These are phyloP conservation scores for Penicillium robsamsonii DNA, from an alignment of 495 filamentous ascomycete species.

Conservation along the genomic window DNA sequence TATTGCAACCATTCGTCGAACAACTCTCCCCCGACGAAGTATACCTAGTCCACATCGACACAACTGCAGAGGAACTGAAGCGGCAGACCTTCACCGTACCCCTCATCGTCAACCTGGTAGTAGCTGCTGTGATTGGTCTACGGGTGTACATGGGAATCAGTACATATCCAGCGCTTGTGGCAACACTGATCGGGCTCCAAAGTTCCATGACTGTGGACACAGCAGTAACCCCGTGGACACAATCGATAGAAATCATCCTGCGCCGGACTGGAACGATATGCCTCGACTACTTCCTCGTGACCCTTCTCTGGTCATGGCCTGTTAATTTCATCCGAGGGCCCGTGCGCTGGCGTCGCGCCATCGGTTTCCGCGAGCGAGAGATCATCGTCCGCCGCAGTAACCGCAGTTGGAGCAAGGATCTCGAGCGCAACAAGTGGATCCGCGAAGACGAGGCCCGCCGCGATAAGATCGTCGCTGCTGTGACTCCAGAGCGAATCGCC, in stretches of 20 bases:
- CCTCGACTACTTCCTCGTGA: slow-evolving; percentile 66
- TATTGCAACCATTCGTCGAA: slow-evolving; percentile 59
- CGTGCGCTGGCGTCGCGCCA: slow-evolving; percentile 62
- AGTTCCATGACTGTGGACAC: slow-evolving; percentile 60
- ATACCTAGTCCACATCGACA: slow-evolving; percentile 80
- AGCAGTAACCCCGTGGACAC: slow-evolving; percentile 44
- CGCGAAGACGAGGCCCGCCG: slow-evolving; percentile 46
- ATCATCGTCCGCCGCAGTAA: slow-evolving; percentile 70
- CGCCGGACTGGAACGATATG: slow-evolving; percentile 59
- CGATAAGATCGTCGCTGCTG: slow-evolving; percentile 59
- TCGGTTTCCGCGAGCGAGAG: slow-evolving; percentile 70
- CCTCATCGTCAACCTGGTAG: slow-evolving; percentile 61
- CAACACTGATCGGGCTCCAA: slow-evolving; percentile 57
- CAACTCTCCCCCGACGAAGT: slow-evolving; percentile 61
- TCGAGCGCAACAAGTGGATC: slow-evolving; percentile 45
- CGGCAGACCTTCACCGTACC: slow-evolving; percentile 73
- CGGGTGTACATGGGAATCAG: slow-evolving; percentile 60
- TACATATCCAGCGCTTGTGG: slow-evolving; percentile 63
- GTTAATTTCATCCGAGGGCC: slow-evolving; percentile 66
- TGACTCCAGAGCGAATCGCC: slow-evolving; percentile 57
- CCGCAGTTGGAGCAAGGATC: slow-evolving; percentile 31
- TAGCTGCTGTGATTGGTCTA: slow-evolving; percentile 57
- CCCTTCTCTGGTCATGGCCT: slow-evolving; percentile 74
- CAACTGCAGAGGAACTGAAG: slow-evolving; percentile 61
- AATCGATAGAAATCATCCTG: slow-evolving; percentile 49